Conservation (phyloP, 257 asterid species). For the Solanum rostratum region DNA sequence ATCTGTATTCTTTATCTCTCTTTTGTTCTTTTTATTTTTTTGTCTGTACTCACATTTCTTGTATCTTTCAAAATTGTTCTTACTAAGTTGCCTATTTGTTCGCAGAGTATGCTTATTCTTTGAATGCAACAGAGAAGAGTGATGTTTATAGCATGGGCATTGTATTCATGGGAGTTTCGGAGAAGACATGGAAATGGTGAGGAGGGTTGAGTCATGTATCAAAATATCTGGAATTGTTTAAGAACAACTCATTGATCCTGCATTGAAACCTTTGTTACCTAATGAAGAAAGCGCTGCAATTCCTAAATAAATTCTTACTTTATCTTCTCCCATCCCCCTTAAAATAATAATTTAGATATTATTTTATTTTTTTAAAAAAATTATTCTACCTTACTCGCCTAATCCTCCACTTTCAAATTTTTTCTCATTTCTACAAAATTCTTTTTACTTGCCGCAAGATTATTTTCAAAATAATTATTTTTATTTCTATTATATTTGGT, state of each 20-base stretch:
- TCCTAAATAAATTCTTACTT: background rate
- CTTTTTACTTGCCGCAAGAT: no score
- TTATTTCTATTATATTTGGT: no score
- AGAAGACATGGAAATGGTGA: constrained; percentile 61
- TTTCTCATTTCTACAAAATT: no score
- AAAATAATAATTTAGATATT: no score
- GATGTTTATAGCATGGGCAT: constrained; percentile 97
- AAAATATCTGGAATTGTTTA: constrained; percentile 30
- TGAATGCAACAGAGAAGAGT: constrained; percentile 75
- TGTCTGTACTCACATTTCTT: constrained; percentile 3
- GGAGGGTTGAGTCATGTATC: constrained; percentile 59
- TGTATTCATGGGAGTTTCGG: constrained; percentile 74
- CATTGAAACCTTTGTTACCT: constrained; percentile 48
- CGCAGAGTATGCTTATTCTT: constrained; percentile 78
- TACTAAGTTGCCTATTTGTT: background rate
- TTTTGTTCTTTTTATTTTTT: constrained; percentile 28
- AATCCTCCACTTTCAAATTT: no score
- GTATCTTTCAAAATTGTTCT: background rate
- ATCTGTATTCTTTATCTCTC: background rate
- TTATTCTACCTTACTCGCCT: no score
- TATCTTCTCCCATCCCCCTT: no score
- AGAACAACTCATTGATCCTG: constrained; percentile 60
- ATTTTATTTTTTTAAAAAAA: no score
- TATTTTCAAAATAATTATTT: no score
- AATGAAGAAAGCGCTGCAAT: constrained; percentile 40